These are phyloP conservation scores for Fusarium coicis DNA, from an alignment of 2,329 filamentous ascomycete genomes.

Conservation along the genomic window DNA sequence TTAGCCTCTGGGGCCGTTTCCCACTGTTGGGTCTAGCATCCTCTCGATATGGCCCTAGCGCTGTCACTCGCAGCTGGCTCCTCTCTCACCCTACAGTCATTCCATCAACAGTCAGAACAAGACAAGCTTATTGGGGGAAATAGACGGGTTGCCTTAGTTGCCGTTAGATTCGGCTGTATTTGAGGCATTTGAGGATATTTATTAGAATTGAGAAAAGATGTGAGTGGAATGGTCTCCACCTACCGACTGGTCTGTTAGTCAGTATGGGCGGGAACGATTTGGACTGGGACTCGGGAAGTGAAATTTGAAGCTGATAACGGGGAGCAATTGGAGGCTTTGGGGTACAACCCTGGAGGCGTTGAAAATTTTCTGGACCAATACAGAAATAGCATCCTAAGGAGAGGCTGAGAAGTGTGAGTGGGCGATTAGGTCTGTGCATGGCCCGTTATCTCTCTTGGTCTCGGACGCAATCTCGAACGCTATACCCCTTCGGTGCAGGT, in stretches of 20 bases:
- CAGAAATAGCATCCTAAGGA: slow-evolving; percentile 16
- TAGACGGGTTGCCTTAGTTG: not conserved
- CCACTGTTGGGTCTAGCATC: slow-evolving; percentile 19
- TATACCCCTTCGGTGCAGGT: not conserved
- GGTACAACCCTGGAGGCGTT: slow-evolving; percentile 9
- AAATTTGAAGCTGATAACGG: slow-evolving; percentile 7
- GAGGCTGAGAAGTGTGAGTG: slow-evolving; percentile 29
- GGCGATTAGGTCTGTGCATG: slow-evolving; percentile 34
- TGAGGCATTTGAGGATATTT: slow-evolving; percentile 19
- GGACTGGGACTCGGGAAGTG: not conserved
- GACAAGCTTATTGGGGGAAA: not conserved
- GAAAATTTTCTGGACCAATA: slow-evolving; percentile 25
- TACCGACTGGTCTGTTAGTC: not conserved
- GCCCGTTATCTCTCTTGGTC: slow-evolving; percentile 29
- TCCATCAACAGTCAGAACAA: not conserved
- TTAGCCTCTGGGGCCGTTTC: slow-evolving; percentile 20
- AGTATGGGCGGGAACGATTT: not conserved
- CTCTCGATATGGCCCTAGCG: not conserved
- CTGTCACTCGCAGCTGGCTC: not conserved
- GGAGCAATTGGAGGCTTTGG: not conserved
- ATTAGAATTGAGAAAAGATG: not conserved
- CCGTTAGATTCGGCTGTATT: slow-evolving; percentile 13
- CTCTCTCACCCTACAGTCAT: slow-evolving; percentile 9
- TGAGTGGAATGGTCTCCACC: slow-evolving; percentile 24
- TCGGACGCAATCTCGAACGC: not conserved